These are phyloP conservation scores for Miscanthus lutarioriparius DNA, from an alignment of 176 grass and related monocot species.

Conservation along the genomic window DNA sequence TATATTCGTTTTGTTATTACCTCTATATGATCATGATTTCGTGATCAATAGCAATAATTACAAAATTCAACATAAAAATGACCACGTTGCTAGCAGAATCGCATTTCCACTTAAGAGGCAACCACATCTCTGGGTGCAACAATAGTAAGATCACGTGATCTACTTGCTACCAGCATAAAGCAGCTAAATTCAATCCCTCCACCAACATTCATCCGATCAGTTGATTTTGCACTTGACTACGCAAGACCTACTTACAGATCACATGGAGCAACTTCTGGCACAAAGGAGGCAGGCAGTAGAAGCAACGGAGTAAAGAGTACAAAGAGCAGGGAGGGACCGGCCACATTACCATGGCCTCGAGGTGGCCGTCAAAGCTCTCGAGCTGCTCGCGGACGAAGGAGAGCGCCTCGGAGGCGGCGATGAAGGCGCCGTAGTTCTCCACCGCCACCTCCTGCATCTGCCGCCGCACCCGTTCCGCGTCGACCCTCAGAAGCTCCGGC, in stretches of 20 bases:
- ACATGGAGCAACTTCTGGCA: background rate
- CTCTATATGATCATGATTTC: background rate
- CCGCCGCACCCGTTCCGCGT: slow-evolving; percentile 91
- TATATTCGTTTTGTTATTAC: background rate
- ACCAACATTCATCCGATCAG: slow-evolving; percentile 23
- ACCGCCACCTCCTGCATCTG: slow-evolving; percentile 99
- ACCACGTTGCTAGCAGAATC: background rate
- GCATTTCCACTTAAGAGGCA: slow-evolving; percentile 1
- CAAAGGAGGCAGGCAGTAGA: background rate
- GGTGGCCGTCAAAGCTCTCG: slow-evolving; percentile 85
- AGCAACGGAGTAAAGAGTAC: background rate
- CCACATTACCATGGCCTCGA: slow-evolving; percentile 76
- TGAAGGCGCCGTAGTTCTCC: slow-evolving; percentile 94
- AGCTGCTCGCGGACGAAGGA: slow-evolving; percentile 89
- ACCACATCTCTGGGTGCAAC: background rate
- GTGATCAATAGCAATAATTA: background rate
- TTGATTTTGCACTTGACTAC: background rate
- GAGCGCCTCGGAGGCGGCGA: slow-evolving; percentile 87
- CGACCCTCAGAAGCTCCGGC: slow-evolving; percentile 93
- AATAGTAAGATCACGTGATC: background rate
- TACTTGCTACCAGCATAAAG: background rate
- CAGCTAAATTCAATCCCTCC: background rate
- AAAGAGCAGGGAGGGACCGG: slow-evolving; percentile 3
- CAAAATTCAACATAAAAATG: background rate
- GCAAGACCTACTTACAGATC: slow-evolving; percentile 13